phyloP scores from a whole-genome alignment of 371 early-diverging fungal species.

The Mucor velutinosus region DNA sequence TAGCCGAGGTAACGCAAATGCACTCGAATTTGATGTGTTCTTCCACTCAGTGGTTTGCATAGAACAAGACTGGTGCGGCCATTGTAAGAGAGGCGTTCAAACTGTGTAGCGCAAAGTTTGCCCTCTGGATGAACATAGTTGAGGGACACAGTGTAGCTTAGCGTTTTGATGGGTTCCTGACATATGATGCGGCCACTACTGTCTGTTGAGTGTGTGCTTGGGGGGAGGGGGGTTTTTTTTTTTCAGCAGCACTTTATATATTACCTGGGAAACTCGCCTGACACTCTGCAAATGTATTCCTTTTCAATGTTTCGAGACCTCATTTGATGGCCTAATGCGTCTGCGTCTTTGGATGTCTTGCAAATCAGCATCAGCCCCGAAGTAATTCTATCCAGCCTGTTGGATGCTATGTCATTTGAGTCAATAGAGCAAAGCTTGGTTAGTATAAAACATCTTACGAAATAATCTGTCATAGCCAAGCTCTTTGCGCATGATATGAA shows the following conservation, averaged over 20 bases:
- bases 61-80: slow-evolving; percentile 68
- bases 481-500: slow-evolving; percentile 75
- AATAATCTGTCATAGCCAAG: slow-evolving; percentile 64
- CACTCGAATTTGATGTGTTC: slow-evolving; percentile 99
- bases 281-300: slow-evolving; percentile 86
- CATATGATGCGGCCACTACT: slow-evolving; percentile 62
- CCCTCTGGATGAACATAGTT: slow-evolving; percentile 84
- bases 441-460: too few relatives aligned
- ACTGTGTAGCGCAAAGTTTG: slow-evolving; percentile 77
- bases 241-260: too few relatives aligned
- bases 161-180: slow-evolving; percentile 72
- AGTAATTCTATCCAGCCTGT: slow-evolving; percentile 92
- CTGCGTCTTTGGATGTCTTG: slow-evolving; percentile 61
- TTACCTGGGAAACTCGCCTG: slow-evolving; percentile 83
- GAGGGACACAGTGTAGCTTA: slow-evolving; percentile 60
- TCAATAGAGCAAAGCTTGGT: too few relatives aligned
- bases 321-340: slow-evolving; percentile 67
- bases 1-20: slow-evolving; percentile 95
- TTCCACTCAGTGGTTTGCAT: slow-evolving; percentile 91
- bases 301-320: slow-evolving; percentile 70
- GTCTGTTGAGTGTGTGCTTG: too few relatives aligned
- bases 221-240: too few relatives aligned
- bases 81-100: slow-evolving; percentile 68
- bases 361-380: slow-evolving; percentile 90
- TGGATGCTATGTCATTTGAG: slow-evolving; percentile 77